A percentile compares a stretch with the other conserved stretches of the same genome.
Evolutionary conservation across 768 basidiomycete species (phyloP).

Genomic region (Lentinula lateritia): DNA sequence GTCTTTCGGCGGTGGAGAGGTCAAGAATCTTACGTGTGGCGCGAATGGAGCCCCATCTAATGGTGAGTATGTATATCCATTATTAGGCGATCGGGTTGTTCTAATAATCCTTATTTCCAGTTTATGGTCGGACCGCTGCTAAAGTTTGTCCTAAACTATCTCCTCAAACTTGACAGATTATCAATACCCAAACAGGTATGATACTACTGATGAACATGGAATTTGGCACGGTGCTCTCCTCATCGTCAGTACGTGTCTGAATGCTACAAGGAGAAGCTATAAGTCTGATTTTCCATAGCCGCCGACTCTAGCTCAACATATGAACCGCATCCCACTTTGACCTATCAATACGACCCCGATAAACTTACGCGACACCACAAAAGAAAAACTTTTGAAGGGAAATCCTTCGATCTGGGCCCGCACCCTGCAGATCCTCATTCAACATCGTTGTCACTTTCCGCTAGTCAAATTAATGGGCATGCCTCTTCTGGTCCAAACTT

Average conservation of each 20-base stretch:
- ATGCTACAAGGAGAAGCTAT: not conserved
- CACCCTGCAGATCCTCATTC: constrained; percentile 75
- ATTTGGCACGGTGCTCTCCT: constrained; percentile 88
- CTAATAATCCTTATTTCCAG: constrained; percentile 22
- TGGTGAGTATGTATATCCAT: constrained; percentile 28
- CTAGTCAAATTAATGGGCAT: constrained; percentile 15
- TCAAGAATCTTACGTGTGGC: constrained; percentile 52
- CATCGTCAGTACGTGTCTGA: constrained; percentile 68
- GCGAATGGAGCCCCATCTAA: constrained; percentile 77
- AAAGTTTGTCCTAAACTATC: constrained; percentile 24
- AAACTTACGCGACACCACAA: constrained; percentile 13
- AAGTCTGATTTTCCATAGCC: constrained; percentile 32
- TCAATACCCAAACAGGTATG: constrained; percentile 48
- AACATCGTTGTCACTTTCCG: constrained; percentile 27
- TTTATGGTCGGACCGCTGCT: constrained; percentile 91
- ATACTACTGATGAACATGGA: constrained; percentile 73
- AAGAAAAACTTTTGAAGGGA: constrained; percentile 14
- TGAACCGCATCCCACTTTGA: constrained; percentile 64
- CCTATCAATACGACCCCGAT: constrained; percentile 72
- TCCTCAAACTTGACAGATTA: not conserved
- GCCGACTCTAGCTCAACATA: constrained; percentile 77
- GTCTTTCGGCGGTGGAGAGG: constrained; percentile 58
- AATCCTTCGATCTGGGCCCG: constrained; percentile 55
- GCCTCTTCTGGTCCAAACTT: constrained; percentile 24
- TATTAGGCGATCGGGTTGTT: not conserved